Evolutionary conservation across 371 early-diverging fungal species (phyloP), one percentile per base, ranked within the genome.

Genomic region (Mortierella sp.): DNA sequence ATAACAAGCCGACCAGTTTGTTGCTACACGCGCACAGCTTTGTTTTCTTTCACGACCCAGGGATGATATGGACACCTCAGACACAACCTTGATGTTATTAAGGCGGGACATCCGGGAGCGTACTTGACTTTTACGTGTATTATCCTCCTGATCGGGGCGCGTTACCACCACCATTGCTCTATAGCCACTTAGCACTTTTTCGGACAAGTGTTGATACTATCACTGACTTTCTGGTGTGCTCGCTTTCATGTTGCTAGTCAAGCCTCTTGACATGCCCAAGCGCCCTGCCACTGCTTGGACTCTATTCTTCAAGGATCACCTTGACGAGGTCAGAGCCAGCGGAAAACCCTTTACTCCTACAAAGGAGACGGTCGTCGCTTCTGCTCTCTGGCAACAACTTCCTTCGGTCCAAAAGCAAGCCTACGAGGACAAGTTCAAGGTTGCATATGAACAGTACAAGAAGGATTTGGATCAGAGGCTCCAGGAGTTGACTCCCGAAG

Each of bases 231-330:
- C n/a, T 38, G 26, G 19, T 28, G 34, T 34, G 10, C 34, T 30
- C 18, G 19, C 23, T 28, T 27, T 9, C 19, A 57, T 23, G 7
- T 19, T 27, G 21, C 18, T 58, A 76, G 76, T 69, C 53, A 10
- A 34, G 6, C 49, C 69, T 38, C 23, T 76, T 10, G 54, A 72
- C 18, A 71, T 87, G n/a, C 88, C 88, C 41, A 49, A 71, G 28
- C 79, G 81, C 43, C 88, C 88, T 24, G 66, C 65, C 28, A 81
- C 82, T 18, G 74, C 82, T 43, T 87, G 86, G 86, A 84, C 74
- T 47, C 43, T 85, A 39, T 87, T 64, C 61, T 60, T 78, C 21
- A 61, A 72, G 24, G 84, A 87, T 55, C 71, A 84, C 56, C 41
- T 83, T n/a, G 48, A 72, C 12, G 54, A 78, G n/a, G 60, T 80